A percentile compares a stretch with the other conserved stretches of the same genome.
Evolutionary conservation across 2,329 filamentous ascomycete genomes (phyloP).

Genomic region (Stagonosporopsis vannaccii): DNA sequence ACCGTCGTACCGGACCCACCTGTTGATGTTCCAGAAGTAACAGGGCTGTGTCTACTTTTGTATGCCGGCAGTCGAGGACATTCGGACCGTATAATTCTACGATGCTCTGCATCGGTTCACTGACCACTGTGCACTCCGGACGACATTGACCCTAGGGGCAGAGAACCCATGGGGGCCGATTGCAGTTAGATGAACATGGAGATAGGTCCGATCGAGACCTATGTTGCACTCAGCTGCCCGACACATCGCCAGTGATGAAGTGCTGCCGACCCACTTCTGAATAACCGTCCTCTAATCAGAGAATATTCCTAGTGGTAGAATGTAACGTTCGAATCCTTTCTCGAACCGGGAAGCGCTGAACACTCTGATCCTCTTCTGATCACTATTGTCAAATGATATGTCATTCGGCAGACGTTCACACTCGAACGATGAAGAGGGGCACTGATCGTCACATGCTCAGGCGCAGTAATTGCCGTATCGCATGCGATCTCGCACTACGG

Average conservation of each 20-base stretch:
- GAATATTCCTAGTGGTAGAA: not conserved
- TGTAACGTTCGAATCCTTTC: not conserved
- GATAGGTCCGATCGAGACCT: not conserved
- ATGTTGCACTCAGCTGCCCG: not conserved
- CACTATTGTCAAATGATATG: not conserved
- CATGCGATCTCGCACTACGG: not conserved
- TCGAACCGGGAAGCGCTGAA: not conserved
- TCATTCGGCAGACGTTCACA: not conserved
- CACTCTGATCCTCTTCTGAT: not conserved
- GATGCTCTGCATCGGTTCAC: not conserved
- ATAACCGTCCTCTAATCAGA: not conserved
- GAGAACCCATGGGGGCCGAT: not conserved
- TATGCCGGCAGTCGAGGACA: conserved; percentile 8
- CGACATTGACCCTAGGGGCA: not conserved
- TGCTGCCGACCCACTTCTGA: not conserved
- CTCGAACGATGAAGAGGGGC: not conserved
- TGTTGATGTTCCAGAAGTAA: not conserved
- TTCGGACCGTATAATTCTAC: conserved; percentile 11
- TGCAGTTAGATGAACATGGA: not conserved
- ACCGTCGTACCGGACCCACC: not conserved
- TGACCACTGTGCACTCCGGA: not conserved
- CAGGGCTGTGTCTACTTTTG: not conserved
- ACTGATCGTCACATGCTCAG: not conserved
- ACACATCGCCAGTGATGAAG: not conserved
- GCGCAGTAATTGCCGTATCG: not conserved